Conservation (phyloP, 441 rosid species). For the Metrosideros polymorpha region DNA sequence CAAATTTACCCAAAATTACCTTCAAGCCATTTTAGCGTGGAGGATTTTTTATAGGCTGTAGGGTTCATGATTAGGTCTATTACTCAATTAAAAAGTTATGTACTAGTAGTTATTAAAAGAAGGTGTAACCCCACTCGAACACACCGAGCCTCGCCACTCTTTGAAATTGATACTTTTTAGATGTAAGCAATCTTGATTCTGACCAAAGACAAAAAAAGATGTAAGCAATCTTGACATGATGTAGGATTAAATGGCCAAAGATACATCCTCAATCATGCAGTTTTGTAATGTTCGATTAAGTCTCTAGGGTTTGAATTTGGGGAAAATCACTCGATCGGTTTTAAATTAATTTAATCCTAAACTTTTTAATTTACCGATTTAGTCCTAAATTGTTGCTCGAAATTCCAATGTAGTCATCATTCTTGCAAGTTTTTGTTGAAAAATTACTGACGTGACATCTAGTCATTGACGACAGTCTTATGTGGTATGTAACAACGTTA, state of each 20-base stretch:
- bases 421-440: accelerated
- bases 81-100: not conserved
- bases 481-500: accelerated
- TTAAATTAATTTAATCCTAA: not conserved
- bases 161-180: not conserved
- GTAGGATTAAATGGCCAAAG: not conserved
- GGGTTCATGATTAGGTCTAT: not conserved
- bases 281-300: not conserved
- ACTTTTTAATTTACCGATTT: accelerated
- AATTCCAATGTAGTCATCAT: accelerated
- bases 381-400: not conserved
- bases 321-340: not conserved
- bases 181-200: not conserved
- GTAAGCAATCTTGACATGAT: not conserved
- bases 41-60: accelerated
- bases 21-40: not conserved
- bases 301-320: not conserved
- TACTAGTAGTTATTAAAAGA: not conserved
- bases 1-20: not conserved
- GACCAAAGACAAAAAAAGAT: too few species aligned
- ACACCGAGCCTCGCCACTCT: too few species aligned
- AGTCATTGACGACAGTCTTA: not conserved
- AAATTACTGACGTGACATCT: accelerated
- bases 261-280: not conserved
- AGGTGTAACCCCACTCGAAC: too few species aligned